Percentiles rank a stretch among this genome's conserved stretches.
phyloP scores from a whole-genome alignment of 2,329 filamentous ascomycete species.

The Colletotrichum gigasporum region DNA sequence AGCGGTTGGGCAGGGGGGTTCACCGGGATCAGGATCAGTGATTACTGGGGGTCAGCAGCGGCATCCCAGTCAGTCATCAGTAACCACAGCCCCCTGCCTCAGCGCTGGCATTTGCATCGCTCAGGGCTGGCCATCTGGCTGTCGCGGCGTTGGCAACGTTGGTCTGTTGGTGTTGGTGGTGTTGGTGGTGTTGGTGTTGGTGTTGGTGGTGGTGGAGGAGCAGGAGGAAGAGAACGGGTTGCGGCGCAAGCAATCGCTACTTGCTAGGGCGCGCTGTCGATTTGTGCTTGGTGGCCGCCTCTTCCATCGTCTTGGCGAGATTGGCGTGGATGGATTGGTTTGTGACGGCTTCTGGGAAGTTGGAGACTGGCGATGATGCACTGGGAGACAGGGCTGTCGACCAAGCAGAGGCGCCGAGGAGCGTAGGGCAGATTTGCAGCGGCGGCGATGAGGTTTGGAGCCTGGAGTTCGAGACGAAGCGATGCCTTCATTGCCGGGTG shows the following conservation, averaged over 20 bases:
- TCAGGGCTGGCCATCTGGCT: background rate
- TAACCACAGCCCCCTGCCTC: background rate
- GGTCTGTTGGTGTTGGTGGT: background rate
- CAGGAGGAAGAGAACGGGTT: background rate
- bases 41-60: background rate
- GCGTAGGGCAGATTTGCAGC: background rate
- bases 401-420: background rate
- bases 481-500: background rate
- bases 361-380: background rate
- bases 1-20: conserved; percentile 26
- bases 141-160: background rate
- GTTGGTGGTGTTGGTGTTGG: background rate
- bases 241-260: background rate
- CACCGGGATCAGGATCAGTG: conserved; percentile 14
- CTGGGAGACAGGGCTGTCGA: background rate
- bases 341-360: background rate
- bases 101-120: background rate
- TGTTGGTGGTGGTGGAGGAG: background rate
- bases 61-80: conserved; percentile 16
- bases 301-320: background rate
- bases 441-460: background rate
- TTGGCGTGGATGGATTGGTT: background rate
- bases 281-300: background rate
- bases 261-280: background rate
- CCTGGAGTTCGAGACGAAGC: background rate